Conservation (phyloP, 495 filamentous ascomycete species). For the Mycothermus thermophilus region DNA sequence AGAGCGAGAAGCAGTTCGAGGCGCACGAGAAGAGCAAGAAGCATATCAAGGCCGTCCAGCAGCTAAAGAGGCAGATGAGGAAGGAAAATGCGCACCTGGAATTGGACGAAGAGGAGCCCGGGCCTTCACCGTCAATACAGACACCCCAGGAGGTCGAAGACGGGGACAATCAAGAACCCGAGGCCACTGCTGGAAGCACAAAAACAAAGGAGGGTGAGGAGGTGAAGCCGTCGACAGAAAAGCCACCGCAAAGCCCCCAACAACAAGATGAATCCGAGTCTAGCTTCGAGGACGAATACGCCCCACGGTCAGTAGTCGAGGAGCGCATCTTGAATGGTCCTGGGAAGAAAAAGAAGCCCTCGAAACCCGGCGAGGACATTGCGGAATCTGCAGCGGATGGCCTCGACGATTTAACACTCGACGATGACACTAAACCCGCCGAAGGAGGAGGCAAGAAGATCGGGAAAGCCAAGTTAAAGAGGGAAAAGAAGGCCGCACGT, state of each 20-base stretch:
- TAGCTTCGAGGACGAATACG: constrained; percentile 36
- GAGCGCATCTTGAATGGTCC: constrained; percentile 19
- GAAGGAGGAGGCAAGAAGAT: constrained; percentile 35
- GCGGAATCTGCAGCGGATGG: constrained; percentile 6
- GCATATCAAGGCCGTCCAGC: constrained; percentile 70
- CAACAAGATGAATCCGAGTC: no score
- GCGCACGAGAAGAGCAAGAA: constrained; percentile 97
- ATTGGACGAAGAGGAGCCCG: constrained; percentile 28
- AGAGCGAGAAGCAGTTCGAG: constrained; percentile 81
- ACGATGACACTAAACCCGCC: not conserved
- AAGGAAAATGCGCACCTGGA: constrained; percentile 52
- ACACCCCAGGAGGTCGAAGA: not conserved
- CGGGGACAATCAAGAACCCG: constrained; percentile 1
- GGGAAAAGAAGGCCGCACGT: constrained; percentile 65
- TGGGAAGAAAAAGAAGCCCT: not conserved
- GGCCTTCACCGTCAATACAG: constrained; percentile 30
- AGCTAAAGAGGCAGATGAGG: constrained; percentile 69
- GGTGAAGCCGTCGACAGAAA: no score
- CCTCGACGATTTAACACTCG: constrained; percentile 8
- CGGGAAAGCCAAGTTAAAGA: constrained; percentile 81
- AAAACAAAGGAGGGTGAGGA: not conserved
- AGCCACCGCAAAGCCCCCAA: not conserved
- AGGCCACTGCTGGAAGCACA: not conserved
- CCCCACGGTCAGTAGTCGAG: constrained; percentile 26
- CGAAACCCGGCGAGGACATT: not conserved